Conservation (phyloP, 805 yeast genomes). For the Teunomyces aglyptinius region DNA sequence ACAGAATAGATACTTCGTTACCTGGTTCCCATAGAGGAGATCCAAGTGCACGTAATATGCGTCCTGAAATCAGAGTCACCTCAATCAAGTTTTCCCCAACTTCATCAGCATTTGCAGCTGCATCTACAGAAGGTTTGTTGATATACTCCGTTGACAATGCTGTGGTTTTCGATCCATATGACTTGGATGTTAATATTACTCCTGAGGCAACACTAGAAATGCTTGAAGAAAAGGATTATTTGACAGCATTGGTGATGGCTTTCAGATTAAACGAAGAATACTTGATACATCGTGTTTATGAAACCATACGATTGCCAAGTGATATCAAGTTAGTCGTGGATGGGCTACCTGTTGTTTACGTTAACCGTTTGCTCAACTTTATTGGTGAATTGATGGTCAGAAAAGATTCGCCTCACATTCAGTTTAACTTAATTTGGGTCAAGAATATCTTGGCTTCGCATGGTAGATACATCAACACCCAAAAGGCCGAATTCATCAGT, state of each 20-base stretch:
- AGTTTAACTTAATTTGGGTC: constrained; percentile 82
- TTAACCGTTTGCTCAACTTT: constrained; percentile 63
- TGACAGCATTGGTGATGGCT: constrained; percentile 86
- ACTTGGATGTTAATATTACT: constrained; percentile 88
- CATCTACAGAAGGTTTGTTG: constrained; percentile 90
- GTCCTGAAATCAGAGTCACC: constrained; percentile 83
- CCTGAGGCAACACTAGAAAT: constrained; percentile 69
- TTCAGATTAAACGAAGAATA: constrained; percentile 84
- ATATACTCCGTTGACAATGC: constrained; percentile 77
- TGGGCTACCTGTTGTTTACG: constrained; percentile 77
- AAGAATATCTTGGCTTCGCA: constrained; percentile 65
- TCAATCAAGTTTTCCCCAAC: constrained; percentile 85
- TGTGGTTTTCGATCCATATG: constrained; percentile 87
- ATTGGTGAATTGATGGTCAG: constrained; percentile 57
- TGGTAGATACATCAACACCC: constrained; percentile 67
- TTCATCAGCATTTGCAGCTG: constrained; percentile 86
- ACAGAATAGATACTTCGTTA: constrained; percentile 66
- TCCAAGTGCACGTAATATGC: constrained; percentile 66
- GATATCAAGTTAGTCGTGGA: constrained; percentile 66
- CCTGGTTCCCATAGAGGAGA: constrained; percentile 88
- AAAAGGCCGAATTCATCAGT: constrained; percentile 62
- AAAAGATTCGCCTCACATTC: constrained; percentile 72
- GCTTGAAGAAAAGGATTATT: constrained; percentile 57
- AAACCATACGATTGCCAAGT: constrained; percentile 56
- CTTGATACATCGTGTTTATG: constrained; percentile 71